phyloP scores from a whole-genome alignment of 768 basidiomycete species.

The Tylopilus rubrobrunneus region DNA sequence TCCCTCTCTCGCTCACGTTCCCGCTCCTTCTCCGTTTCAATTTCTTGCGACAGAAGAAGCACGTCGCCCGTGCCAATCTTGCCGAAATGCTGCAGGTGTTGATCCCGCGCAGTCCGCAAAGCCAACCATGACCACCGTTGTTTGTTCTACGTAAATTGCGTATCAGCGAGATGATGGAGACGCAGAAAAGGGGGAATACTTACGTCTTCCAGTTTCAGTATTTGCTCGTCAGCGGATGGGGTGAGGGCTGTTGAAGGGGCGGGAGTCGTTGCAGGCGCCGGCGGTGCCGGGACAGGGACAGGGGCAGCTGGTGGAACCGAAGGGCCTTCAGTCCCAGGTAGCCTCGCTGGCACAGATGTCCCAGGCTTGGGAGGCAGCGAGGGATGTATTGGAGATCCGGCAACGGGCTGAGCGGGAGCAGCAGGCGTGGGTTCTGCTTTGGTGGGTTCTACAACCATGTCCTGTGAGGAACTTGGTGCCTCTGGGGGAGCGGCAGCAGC shows the following conservation, averaged over 20 bases:
- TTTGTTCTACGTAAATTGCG: slow-evolving; percentile 53
- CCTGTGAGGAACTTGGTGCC: slow-evolving; percentile 15
- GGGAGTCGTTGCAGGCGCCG: slow-evolving; percentile 14
- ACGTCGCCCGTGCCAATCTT: slow-evolving; percentile 80
- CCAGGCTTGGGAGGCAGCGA: slow-evolving; percentile 73
- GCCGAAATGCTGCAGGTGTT: slow-evolving; percentile 72
- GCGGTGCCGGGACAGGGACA: slow-evolving; percentile 7
- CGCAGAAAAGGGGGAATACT: neutral
- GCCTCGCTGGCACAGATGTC: slow-evolving; percentile 31
- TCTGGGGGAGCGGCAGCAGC: slow-evolving; percentile 24
- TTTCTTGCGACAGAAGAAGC: slow-evolving; percentile 37
- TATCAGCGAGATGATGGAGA: slow-evolving; percentile 11
- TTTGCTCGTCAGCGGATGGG: slow-evolving; percentile 43
- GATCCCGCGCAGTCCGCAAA: slow-evolving; percentile 70
- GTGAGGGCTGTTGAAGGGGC: slow-evolving; percentile 23
- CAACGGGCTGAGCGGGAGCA: slow-evolving; percentile 6
- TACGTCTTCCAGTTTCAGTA: slow-evolving; percentile 63
- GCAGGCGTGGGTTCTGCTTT: slow-evolving; percentile 17
- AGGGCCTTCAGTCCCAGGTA: slow-evolving; percentile 32
- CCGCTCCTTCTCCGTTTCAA: slow-evolving; percentile 35
- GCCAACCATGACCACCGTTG: slow-evolving; percentile 79
- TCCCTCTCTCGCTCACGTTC: slow-evolving; percentile 37
- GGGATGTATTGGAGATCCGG: slow-evolving; percentile 54
- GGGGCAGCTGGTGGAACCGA: slow-evolving; percentile 16
- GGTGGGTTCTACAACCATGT: slow-evolving; percentile 12